A percentile compares a stretch with the other conserved stretches of the same genome.
phyloP scores from a whole-genome alignment of 768 basidiomycete species.

The Leccinum ochraceum region DNA sequence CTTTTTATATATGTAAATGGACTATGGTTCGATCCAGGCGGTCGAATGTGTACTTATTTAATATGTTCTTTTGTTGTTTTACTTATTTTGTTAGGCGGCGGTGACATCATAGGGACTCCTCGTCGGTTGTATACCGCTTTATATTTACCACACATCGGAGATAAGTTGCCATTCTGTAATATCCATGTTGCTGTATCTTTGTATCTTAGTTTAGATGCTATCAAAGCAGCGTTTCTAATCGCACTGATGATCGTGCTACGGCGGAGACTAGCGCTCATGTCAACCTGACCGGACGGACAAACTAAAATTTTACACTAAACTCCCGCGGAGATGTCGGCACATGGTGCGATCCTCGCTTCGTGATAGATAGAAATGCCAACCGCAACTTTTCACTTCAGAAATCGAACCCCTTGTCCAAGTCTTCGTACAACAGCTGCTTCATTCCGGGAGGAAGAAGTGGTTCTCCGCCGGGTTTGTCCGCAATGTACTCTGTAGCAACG shows the following conservation, averaged over 20 bases:
- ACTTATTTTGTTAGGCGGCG: not conserved
- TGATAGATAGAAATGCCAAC: too few species aligned
- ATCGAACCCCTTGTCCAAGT: conserved; percentile 86
- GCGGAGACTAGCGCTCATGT: not conserved
- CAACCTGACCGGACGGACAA: too few species aligned
- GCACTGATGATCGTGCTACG: not conserved
- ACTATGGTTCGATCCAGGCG: not conserved
- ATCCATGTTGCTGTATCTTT: conserved; percentile 13
- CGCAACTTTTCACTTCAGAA: conserved; percentile 13
- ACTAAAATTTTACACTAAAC: too few species aligned
- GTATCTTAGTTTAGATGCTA: conserved; percentile 21
- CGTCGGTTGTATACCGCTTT: conserved; percentile 17
- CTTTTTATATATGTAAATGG: not conserved
- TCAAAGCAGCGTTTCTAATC: not conserved
- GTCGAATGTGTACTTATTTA: conserved; percentile 1
- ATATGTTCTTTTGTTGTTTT: not conserved
- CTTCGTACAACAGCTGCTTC: conserved; percentile 80
- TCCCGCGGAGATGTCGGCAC: too few species aligned
- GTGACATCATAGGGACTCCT: conserved; percentile 13
- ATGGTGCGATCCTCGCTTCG: not conserved
- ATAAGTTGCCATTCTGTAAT: conserved; percentile 19
- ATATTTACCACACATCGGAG: conserved; percentile 5
- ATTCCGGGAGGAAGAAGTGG: conserved; percentile 89
- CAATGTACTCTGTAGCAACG: conserved; percentile 47
- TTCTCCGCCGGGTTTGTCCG: conserved; percentile 45